Evolutionary conservation across 306 rosid species (phyloP).

Genomic region (Cucumis hystrix): DNA sequence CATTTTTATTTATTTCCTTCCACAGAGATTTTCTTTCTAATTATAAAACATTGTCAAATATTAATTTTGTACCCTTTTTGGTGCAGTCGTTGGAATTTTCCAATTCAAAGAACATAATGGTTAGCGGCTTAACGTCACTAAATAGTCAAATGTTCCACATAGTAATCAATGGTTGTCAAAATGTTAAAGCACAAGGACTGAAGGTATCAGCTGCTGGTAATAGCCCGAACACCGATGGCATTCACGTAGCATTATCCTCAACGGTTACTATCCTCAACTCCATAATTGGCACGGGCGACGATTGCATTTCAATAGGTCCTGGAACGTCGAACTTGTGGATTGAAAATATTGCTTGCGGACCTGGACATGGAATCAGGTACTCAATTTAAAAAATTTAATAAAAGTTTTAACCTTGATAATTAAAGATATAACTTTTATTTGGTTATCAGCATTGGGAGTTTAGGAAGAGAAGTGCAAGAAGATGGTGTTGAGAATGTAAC

Average conservation of each 20-base stretch:
- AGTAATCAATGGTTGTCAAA: slow-evolving; percentile 30
- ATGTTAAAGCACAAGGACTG: slow-evolving; percentile 36
- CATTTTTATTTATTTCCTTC: neutral
- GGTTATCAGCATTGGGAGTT: slow-evolving; percentile 38
- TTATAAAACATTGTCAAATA: neutral
- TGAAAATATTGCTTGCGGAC: slow-evolving; percentile 44
- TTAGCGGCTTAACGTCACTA: neutral
- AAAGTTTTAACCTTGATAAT: neutral
- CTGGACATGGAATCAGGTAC: slow-evolving; percentile 66
- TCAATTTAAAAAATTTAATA: neutral
- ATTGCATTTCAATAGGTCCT: slow-evolving; percentile 21
- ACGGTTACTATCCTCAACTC: slow-evolving; percentile 35
- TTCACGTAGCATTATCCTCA: slow-evolving; percentile 40
- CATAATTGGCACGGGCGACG: slow-evolving; percentile 33
- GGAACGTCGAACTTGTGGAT: slow-evolving; percentile 37
- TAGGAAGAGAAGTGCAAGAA: slow-evolving; percentile 20
- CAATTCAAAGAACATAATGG: slow-evolving; percentile 17
- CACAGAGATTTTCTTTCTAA: neutral
- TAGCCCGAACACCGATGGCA: slow-evolving; percentile 16
- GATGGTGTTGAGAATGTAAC: slow-evolving; percentile 32
- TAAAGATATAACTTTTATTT: neutral
- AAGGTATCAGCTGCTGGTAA: slow-evolving; percentile 33
- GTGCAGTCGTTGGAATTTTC: slow-evolving; percentile 30
- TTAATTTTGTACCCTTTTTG: neutral
- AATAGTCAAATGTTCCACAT: slow-evolving; percentile 15